A percentile compares a stretch with the other conserved stretches of the same genome.
These are phyloP conservation scores for Eucalyptus cloeziana DNA, from an alignment of 345 rosid species.

Conservation along the genomic window DNA sequence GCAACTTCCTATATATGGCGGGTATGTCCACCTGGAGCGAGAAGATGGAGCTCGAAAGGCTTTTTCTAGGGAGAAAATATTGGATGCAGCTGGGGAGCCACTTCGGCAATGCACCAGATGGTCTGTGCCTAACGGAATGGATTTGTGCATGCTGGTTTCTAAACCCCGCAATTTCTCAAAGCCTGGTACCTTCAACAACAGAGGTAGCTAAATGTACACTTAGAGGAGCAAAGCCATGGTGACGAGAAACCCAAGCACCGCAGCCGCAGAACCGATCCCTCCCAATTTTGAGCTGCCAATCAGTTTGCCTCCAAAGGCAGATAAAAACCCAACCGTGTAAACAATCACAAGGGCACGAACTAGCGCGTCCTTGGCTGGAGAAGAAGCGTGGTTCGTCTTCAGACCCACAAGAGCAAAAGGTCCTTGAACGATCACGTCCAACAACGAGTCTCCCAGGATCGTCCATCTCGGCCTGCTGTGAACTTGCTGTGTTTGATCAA, in stretches of 20 bases:
- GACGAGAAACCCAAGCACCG: not conserved
- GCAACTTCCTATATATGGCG: no score
- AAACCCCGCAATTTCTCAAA: no score
- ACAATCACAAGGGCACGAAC: not conserved
- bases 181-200: no score
- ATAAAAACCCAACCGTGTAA: not conserved
- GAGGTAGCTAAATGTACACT: no score
- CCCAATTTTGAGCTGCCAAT: accelerated
- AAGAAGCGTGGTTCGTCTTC: accelerated
- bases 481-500: not conserved
- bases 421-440: not conserved
- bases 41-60: no score
- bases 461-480: not conserved
- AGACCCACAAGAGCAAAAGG: not conserved
- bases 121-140: no score
- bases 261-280: accelerated
- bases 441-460: not conserved
- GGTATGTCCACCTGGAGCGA: no score
- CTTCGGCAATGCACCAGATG: no score
- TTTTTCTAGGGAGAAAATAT: no score
- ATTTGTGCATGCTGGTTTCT: no score
- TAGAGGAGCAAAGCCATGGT: not conserved
- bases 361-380: not conserved
- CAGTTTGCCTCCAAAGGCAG: not conserved
- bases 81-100: no score